These are phyloP conservation scores for Gyromitra esculenta DNA, from an alignment of 2,329 filamentous ascomycete species.

Conservation along the genomic window DNA sequence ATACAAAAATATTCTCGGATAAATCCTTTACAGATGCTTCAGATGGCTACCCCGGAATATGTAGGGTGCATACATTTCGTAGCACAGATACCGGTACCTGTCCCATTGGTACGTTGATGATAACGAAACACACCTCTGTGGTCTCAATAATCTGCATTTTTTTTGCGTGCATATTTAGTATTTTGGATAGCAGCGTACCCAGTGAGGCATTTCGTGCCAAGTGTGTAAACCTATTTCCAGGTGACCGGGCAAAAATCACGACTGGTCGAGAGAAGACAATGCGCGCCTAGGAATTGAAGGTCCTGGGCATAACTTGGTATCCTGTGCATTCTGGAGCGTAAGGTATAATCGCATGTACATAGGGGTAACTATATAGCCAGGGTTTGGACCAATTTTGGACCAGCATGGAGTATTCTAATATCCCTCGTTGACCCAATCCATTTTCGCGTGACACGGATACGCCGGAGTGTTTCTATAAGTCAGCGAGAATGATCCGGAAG, in stretches of 20 bases:
- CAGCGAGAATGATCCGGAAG: conserved; percentile 4
- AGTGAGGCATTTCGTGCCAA: conserved; percentile 8
- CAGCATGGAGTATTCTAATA: conserved; percentile 30
- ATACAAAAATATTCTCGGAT: conserved; percentile 3
- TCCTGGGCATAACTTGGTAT: not conserved
- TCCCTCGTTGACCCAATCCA: conserved; percentile 29
- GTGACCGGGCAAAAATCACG: conserved; percentile 1
- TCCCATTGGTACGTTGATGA: conserved; percentile 18
- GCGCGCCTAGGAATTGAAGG: too few relatives aligned
- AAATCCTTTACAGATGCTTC: conserved; percentile 20
- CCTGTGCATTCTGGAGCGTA: not conserved
- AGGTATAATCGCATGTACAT: not conserved
- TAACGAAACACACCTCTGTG: conserved; percentile 20
- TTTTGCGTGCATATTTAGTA: conserved; percentile 21
- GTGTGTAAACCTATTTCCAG: not conserved
- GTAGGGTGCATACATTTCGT: conserved; percentile 22
- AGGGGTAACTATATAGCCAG: conserved; percentile 5
- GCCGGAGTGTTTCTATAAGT: conserved; percentile 10
- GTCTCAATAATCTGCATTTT: conserved; percentile 6
- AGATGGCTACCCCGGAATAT: conserved; percentile 35
- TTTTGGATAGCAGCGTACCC: not conserved
- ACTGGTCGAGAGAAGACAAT: conserved; percentile 16
- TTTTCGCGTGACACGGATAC: conserved; percentile 25
- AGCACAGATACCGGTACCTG: conserved; percentile 7
- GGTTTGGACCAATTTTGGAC: not conserved